Evolutionary conservation across 2,329 filamentous ascomycete species (phyloP), one percentile per base, ranked within the genome.

Genomic region (Xylariaceae sp.): DNA sequence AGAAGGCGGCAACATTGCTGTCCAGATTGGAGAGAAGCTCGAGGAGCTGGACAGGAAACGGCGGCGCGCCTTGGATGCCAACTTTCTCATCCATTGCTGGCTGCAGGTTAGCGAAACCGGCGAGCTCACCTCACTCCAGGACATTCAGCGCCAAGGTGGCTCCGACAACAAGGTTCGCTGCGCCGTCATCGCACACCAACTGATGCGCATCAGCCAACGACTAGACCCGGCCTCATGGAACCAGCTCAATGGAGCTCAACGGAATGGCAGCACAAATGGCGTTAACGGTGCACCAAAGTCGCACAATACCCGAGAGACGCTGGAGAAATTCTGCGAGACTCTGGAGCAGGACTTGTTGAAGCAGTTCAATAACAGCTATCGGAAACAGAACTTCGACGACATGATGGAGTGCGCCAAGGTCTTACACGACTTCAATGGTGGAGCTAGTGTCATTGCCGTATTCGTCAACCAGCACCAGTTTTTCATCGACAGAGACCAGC

Each of bases 401-500:
- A 99, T 99, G 95, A 86, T 89, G 72, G 94, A 97, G 66, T 99
- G 94, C 66, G 89, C 95, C 47, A 89, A 89, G 62, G 94, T 96
- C 39, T 75, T 99, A 54, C 81, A 94, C 66, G 94, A 97, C 70
- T 99, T 99, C 76, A 96, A 92, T 67, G 90, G 94, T 45, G 94
- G 94, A 45, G 85, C 90, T 49, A 97, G 91, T 66, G 94, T 97
- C 52, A 95, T 96, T 68, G 92, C 89, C 12, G 78, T 92, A 11
- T 99, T 97, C 68, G 92, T 99, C 64, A 99, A 99, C 66, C 94
- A 99, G 68, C 95, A 99, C 71, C 90, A 96, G 64, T 99, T 99
- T 77, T 99, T 99, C 72, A 96, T 99, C 64, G 94, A 97, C 66
- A 81, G 91, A 22, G 94, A 90, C 58, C 92, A 97, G 67, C 76